These are phyloP conservation scores for Collariella sp. DNA, from an alignment of 495 filamentous ascomycete genomes.

Conservation along the genomic window DNA sequence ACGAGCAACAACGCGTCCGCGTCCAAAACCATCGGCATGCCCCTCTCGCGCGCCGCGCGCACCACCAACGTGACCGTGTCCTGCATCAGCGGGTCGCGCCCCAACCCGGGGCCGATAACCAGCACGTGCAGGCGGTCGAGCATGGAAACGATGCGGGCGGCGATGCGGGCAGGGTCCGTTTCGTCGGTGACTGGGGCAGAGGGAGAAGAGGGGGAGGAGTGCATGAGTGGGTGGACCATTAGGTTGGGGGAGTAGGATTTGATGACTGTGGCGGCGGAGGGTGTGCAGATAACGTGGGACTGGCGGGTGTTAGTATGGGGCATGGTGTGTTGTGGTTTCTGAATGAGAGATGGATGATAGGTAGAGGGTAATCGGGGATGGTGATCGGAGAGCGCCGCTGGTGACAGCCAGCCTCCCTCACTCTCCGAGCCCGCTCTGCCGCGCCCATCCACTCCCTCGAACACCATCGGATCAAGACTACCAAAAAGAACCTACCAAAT, in stretches of 20 bases:
- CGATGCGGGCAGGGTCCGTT: slow-evolving; percentile 48
- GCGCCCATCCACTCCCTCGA: too few relatives aligned
- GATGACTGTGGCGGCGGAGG: slow-evolving; percentile 77
- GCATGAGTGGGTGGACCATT: slow-evolving; percentile 96
- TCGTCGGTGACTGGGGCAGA: slow-evolving; percentile 29
- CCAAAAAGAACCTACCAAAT: slow-evolving; percentile 60
- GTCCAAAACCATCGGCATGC: slow-evolving; percentile 81
- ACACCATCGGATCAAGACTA: too few relatives aligned
- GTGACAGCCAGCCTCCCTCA: too few relatives aligned
- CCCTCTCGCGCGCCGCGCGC: slow-evolving; percentile 60
- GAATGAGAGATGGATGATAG: neutral
- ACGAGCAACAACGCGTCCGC: slow-evolving; percentile 81
- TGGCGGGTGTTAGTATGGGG: slow-evolving; percentile 24
- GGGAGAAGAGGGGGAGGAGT: slow-evolving; percentile 51
- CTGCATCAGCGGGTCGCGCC: slow-evolving; percentile 82
- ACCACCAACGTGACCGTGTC: slow-evolving; percentile 76
- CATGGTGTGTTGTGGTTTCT: slow-evolving; percentile 1
- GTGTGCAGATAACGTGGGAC: slow-evolving; percentile 96
- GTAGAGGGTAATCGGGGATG: neutral
- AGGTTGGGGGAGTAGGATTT: slow-evolving; percentile 97
- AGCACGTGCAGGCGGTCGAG: slow-evolving; percentile 81
- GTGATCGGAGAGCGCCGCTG: neutral
- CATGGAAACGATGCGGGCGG: slow-evolving; percentile 67
- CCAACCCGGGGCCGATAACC: slow-evolving; percentile 88
- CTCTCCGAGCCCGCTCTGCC: too few relatives aligned